These are phyloP conservation scores for Cutaneotrichosporon cutaneum DNA, from an alignment of 1,284 basidiomycete genomes.

Conservation along the genomic window DNA sequence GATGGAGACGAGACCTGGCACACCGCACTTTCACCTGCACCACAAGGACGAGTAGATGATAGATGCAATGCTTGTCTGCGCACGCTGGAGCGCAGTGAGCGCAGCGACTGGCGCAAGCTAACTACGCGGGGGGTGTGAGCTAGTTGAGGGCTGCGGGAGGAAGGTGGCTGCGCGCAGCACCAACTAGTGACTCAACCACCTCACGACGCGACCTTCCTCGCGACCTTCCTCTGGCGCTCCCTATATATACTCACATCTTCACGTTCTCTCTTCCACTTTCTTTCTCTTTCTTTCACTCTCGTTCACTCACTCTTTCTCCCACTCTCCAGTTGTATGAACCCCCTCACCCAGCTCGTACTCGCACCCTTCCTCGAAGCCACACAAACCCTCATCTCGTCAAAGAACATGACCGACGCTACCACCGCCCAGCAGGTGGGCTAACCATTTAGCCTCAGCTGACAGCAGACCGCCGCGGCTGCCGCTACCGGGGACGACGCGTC, in stretches of 20 bases:
- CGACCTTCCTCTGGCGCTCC: neutral
- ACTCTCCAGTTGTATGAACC: too few relatives aligned
- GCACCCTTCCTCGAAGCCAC: too few relatives aligned
- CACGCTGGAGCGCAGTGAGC: neutral
- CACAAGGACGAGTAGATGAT: constrained; percentile 9
- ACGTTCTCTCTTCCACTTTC: neutral
- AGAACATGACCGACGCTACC: too few relatives aligned
- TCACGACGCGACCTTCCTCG: neutral
- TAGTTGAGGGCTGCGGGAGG: neutral
- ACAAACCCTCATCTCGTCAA: neutral
- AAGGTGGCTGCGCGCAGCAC: too few relatives aligned
- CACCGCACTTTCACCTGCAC: constrained; percentile 3
- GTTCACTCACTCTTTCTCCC: neutral
- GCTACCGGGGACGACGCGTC: too few relatives aligned
- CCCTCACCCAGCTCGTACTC: too few relatives aligned
- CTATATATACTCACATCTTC: neutral
- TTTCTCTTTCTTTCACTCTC: neutral
- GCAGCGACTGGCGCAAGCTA: too few relatives aligned
- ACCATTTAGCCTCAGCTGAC: too few relatives aligned
- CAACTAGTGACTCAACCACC: too few relatives aligned
- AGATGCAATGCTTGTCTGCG: neutral
- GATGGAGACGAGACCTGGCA: constrained; percentile 13
- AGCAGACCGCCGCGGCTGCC: too few relatives aligned
- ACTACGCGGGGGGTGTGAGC: too few relatives aligned
- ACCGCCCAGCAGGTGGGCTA: too few relatives aligned